Base-by-base conservation (phyloP, 176 grass and related monocot genomes). In the Aegilops bicornis region DNA sequence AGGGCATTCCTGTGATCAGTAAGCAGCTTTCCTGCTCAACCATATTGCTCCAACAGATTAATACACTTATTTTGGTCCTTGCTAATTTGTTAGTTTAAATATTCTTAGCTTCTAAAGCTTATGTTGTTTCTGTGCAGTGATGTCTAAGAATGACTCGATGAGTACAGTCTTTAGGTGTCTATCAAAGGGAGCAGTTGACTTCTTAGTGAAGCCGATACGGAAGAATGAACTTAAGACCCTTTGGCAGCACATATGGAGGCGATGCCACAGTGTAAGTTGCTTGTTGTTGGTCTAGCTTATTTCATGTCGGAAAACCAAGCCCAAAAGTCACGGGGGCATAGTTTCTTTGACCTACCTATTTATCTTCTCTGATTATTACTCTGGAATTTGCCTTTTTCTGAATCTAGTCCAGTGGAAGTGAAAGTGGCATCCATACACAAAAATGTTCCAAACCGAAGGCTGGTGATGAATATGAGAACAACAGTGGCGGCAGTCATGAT, bases 151-250 rank as follows among this genome's bases (percentile, higher is more conserved):
- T 84, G 92, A 95, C 73, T 96, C 93, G n/a, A 94, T 98, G 96
- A 78, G 82, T 88, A 98, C 80, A 63, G 90, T 92, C 64, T 95
- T 94, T 64, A 94, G 86, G 73, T 98, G 96, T 86, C 83, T 95
- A 79, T 96, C 96, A 23, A 95, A 96, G 88, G 93, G 96, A 72
- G 93, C 96, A 64, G 96, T 96, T 95, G 93, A 98, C 79, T 98
- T 98, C 87, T 89, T 98, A 86, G 88, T 98, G 73, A 98, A 98
- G 83, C 93, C 96, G 52, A 82, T 98, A 73, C 89, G 96, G 8
- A 98, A 96, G 82, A 98, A 98, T 84, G 96, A 98, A 80, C 93
- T 98, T 84, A 98, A 94, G 83, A 96, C 87, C 84, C 93, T 98
- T 81, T 95, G 93, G 96, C 96, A 98, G 81, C 96, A 98, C 31